A percentile compares a stretch with the other conserved stretches of the same genome.
phyloP scores from a whole-genome alignment of 1,139 yeast genomes.

The Magnusiomyces clavatus region DNA sequence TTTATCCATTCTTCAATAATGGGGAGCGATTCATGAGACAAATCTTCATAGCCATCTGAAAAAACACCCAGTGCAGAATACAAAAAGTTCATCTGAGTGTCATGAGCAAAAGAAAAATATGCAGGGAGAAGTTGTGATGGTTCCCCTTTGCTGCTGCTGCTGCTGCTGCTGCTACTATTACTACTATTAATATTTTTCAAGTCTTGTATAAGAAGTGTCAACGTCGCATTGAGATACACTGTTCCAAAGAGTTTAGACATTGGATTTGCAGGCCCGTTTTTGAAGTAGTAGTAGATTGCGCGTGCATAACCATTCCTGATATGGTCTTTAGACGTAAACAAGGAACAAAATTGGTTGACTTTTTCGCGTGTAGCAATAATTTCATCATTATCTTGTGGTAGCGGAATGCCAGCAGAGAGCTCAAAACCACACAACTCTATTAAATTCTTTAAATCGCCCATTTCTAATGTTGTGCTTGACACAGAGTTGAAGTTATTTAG shows the following conservation, averaged over 20 bases:
- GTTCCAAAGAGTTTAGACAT: slow-evolving; percentile 41
- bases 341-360: slow-evolving; percentile 34
- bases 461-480: slow-evolving; percentile 25
- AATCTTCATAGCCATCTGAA: slow-evolving; percentile 27
- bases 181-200: slow-evolving; percentile 24
- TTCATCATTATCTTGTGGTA: too few relatives aligned
- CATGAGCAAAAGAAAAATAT: slow-evolving; percentile 44
- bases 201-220: slow-evolving; percentile 38
- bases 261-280: slow-evolving; percentile 46
- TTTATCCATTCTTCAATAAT: too few relatives aligned
- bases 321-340: slow-evolving; percentile 47
- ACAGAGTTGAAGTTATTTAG: neutral
- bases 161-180: too few relatives aligned
- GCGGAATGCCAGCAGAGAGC: slow-evolving; percentile 32
- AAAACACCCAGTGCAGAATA: slow-evolving; percentile 42
- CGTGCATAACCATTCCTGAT: slow-evolving; percentile 38
- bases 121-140: slow-evolving; percentile 19
- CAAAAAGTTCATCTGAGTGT: slow-evolving; percentile 42
- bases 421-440: slow-evolving; percentile 48
- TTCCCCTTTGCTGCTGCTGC: too few relatives aligned
- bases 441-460: slow-evolving; percentile 36
- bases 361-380: slow-evolving; percentile 11
- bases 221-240: slow-evolving; percentile 43
- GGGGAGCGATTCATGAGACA: slow-evolving; percentile 30
- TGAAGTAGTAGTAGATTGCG: slow-evolving; percentile 42